phyloP scores from a whole-genome alignment of 345 rosid genomes.

The Clausena lansium region DNA sequence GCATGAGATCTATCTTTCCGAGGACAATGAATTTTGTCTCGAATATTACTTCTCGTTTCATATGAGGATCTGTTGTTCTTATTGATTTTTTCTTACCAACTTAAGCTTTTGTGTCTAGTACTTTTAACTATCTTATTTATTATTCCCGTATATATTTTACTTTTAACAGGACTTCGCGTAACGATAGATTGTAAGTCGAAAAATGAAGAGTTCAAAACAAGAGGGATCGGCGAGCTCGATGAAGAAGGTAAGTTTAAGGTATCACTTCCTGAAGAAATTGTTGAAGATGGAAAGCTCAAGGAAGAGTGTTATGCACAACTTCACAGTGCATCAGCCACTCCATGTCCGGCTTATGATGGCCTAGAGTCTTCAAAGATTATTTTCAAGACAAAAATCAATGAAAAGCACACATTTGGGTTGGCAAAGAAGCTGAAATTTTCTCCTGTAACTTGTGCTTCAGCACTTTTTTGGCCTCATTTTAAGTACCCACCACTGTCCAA shows the following conservation, averaged over 20 bases:
- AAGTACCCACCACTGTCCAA: slow-evolving; percentile 36
- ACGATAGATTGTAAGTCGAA: slow-evolving; percentile 65
- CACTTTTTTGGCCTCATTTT: slow-evolving; percentile 49
- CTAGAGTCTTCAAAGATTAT: slow-evolving; percentile 56
- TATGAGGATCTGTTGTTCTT: not conserved
- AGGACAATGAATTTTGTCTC: not conserved
- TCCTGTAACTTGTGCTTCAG: slow-evolving; percentile 54
- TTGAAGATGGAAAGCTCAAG: slow-evolving; percentile 51
- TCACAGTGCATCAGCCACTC: slow-evolving; percentile 52
- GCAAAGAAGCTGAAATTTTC: slow-evolving; percentile 62
- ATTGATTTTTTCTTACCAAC: too few relatives aligned
- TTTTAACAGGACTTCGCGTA: slow-evolving; percentile 58
- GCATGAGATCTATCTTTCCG: too few relatives aligned
- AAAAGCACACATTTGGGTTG: slow-evolving; percentile 52
- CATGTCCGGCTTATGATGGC: slow-evolving; percentile 64
- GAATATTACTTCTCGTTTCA: too few relatives aligned
- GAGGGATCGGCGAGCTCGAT: slow-evolving; percentile 57
- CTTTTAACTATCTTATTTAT: too few relatives aligned
- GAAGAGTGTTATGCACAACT: slow-evolving; percentile 89
- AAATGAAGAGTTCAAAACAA: slow-evolving; percentile 52
- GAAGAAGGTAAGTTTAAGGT: slow-evolving; percentile 62
- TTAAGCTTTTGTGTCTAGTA: too few relatives aligned
- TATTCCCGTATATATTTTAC: not conserved
- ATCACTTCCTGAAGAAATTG: slow-evolving; percentile 45
- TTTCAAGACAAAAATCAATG: slow-evolving; percentile 34